Conservation (phyloP, 768 basidiomycete genomes). For the Auricularia sp. region DNA sequence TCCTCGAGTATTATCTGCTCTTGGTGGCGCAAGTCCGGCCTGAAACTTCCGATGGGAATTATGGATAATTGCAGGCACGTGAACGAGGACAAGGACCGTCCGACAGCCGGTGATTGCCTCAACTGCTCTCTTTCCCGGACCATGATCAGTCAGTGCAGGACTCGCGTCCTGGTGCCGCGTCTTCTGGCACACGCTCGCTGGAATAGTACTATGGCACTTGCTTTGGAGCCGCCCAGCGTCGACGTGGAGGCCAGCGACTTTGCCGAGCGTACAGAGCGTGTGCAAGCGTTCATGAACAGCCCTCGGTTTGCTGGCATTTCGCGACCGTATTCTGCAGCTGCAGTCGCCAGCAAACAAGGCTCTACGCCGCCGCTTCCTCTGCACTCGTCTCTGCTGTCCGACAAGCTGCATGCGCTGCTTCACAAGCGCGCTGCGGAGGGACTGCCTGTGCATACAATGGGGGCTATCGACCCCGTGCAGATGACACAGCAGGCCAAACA, state of each 20-base stretch:
- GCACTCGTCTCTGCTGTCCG: constrained; percentile 66
- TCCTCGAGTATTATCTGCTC: too few species aligned
- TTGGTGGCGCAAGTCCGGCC: too few species aligned
- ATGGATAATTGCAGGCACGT: too few species aligned
- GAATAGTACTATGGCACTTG: constrained; percentile 21
- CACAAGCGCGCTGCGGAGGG: constrained; percentile 49
- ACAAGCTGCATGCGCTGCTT: constrained; percentile 72
- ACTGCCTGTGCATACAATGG: constrained; percentile 80
- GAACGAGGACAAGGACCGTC: too few species aligned
- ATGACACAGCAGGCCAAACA: constrained; percentile 89
- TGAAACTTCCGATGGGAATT: too few species aligned
- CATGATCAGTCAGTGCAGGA: background rate
- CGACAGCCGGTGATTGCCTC: too few species aligned
- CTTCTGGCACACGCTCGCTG: background rate
- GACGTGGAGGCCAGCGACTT: constrained; percentile 51
- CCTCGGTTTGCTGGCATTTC: constrained; percentile 65
- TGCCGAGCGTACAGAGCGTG: constrained; percentile 46
- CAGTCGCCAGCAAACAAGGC: constrained; percentile 84
- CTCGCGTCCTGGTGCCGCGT: background rate
- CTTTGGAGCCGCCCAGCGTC: constrained; percentile 46
- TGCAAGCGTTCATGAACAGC: constrained; percentile 62
- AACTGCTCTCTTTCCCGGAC: too few species aligned
- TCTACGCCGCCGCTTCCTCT: constrained; percentile 69
- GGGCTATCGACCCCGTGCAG: constrained; percentile 87
- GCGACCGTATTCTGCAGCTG: constrained; percentile 69